Evolutionary conservation across 495 filamentous ascomycete genomes (phyloP), one percentile per base, ranked within the genome.

Genomic region (Rostrohypoxylon terebratum): DNA sequence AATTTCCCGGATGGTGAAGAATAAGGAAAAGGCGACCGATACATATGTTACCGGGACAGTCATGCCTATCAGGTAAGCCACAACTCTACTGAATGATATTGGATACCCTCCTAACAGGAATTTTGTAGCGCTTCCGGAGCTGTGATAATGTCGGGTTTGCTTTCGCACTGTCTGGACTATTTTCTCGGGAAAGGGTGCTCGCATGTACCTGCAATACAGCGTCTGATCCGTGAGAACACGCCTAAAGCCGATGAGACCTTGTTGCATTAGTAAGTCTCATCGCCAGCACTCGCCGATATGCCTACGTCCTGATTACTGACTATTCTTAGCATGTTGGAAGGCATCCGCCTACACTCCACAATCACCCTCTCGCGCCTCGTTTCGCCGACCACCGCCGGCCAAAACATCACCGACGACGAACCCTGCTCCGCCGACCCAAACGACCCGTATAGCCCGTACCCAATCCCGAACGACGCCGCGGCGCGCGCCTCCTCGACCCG

Each of bases 91-190:
- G 11, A 28, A n/a, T 3, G 34, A 20, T 53, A 48, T n/a, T n/a
- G n/a, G n/a, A n/a, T 25, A 11, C 9, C n/a, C 92, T 77, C 87
- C 85, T 40, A 86, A 91, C 44, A 28, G 3, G 21, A 63, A 18
- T 10, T 13, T 13, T 8, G 4, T 16, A 73, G 71, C 44, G 66
- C 71, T 9, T 60, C 60, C 16, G 65, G 60, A 44, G 50, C 66
- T 1, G 69, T 61, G 0, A 69, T 69, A 16, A 66, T 73, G 66
- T 65, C 71, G 1, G 61, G 60, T 71, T 81, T 90, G 68, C 91
- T 93, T 71, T 87, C 90, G 1, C 89, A 93, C 77, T 83, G 90
- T 53, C 81, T 94, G 33, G 91, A 94, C 69, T 92, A 89, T 81
- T 93, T 92, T 79, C 82, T 91, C 25, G 84, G 82, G 2, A 82